Percentiles rank a stretch among this genome's conserved stretches.
These are phyloP conservation scores for Penicillium maclennaniae DNA, from an alignment of 495 filamentous ascomycete genomes.

Conservation along the genomic window DNA sequence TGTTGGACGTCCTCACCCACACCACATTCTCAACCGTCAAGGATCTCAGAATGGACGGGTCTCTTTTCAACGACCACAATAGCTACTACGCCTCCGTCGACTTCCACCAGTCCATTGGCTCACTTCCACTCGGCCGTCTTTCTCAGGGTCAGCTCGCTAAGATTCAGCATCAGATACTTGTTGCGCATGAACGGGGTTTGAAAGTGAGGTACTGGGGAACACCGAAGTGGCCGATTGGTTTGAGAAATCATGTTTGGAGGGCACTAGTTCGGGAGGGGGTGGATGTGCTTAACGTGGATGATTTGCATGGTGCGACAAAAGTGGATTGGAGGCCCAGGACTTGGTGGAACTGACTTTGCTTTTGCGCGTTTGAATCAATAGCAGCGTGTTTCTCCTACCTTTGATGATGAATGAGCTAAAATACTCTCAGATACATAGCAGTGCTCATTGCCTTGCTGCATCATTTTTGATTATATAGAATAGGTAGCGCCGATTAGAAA, in stretches of 20 bases:
- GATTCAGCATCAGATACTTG: conserved; percentile 53
- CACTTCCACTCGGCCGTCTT: conserved; percentile 27
- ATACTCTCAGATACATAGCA: neutral
- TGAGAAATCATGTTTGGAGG: conserved; percentile 61
- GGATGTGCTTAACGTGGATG: conserved; percentile 35
- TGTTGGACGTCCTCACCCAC: conserved; percentile 42
- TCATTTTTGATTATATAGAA: neutral
- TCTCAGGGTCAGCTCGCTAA: conserved; percentile 48
- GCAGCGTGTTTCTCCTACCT: neutral
- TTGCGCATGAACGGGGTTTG: conserved; percentile 58
- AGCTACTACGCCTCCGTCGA: conserved; percentile 44
- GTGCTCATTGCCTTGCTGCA: neutral
- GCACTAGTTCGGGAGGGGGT: conserved; percentile 59
- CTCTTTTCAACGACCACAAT: conserved; percentile 26
- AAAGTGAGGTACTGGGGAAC: conserved; percentile 65
- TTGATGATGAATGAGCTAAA: neutral
- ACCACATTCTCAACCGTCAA: neutral
- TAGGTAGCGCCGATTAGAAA: neutral
- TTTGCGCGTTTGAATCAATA: neutral
- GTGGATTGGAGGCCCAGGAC: conserved; percentile 17
- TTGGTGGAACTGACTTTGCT: conserved; percentile 11
- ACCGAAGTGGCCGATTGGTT: conserved; percentile 56
- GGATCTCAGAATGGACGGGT: neutral
- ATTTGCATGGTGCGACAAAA: conserved; percentile 20
- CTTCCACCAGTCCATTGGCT: conserved; percentile 36